Base-by-base conservation (phyloP, 345 rosid genomes). In the Rhizophora apiculata region DNA sequence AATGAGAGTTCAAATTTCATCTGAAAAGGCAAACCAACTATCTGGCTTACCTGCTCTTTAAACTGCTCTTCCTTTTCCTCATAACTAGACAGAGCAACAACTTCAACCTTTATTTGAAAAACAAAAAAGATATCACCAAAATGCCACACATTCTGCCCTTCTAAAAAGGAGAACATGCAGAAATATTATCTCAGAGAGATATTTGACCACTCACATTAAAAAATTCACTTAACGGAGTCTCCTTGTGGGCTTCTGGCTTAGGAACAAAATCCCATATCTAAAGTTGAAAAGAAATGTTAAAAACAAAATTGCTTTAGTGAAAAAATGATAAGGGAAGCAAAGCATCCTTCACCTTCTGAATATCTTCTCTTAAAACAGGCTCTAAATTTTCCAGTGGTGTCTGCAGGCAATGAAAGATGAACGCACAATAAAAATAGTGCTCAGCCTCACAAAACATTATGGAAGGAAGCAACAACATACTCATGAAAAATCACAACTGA, bases 221-320 rank as follows among this genome's bases (percentile, higher is more conserved):
- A 82, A 95, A 95, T 73, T 95, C 99, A 72, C 99, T 90, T 54
- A 95, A 70, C 27, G 91, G 98, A 74, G 98, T 95, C 80, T 92
- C 92, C 80, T 78, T 82, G 82, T 92, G 98, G 39, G 92, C 96
- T 80, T 87, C 81, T 63, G 98, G 98, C 91, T 95, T 95, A 34
- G 97, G 92, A 63, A 95, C 97, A 62, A 85, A 79, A 66, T 95
- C 98, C 99, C 99, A 95, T 81, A 95, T 95, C 99, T 95, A 88
- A 81, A 77, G 71, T 67, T 52, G 70, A 71, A 65, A 65, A 39
- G 71, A 62, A 63, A 13, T 27, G 48, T 31, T 65, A 68, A 72
- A 69, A 68, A 46, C 10, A 6, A 18, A 5, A 21, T 6, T 21
- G 30, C 2, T 18, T 11, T 48, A 73, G 36, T 63, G 61, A 76